These are phyloP conservation scores for Oryza nivara DNA, from an alignment of 176 grass and related monocot genomes.

Conservation along the genomic window DNA sequence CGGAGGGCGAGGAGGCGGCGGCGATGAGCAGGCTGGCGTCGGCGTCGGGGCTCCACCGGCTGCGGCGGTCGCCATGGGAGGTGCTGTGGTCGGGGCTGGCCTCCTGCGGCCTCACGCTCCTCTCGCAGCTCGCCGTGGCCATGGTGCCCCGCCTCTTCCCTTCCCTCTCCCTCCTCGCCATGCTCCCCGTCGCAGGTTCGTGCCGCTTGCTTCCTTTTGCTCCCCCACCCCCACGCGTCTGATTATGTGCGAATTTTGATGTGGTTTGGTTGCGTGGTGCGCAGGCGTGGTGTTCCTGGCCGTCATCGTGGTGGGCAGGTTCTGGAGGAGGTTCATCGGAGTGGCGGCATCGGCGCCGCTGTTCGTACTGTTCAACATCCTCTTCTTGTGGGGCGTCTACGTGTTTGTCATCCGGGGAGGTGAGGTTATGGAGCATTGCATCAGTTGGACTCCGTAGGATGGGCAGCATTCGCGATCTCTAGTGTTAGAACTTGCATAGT, in stretches of 20 bases:
- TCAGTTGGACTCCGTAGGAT: neutral
- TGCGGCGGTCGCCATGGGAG: slow-evolving; percentile 67
- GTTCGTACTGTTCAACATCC: slow-evolving; percentile 95
- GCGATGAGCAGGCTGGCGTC: slow-evolving; percentile 65
- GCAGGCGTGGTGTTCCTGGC: slow-evolving; percentile 73
- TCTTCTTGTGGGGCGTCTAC: slow-evolving; percentile 89
- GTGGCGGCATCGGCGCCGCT: slow-evolving; percentile 69
- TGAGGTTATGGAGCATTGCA: slow-evolving; percentile 35
- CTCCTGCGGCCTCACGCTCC: slow-evolving; percentile 68
- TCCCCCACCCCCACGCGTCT: neutral
- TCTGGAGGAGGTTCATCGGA: slow-evolving; percentile 73
- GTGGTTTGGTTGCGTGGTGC: slow-evolving; percentile 24
- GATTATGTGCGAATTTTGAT: slow-evolving; percentile 1
- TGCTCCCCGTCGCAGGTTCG: slow-evolving; percentile 86
- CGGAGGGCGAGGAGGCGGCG: slow-evolving; percentile 11
- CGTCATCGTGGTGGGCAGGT: slow-evolving; percentile 69
- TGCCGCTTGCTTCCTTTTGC: neutral
- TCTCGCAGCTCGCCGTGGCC: slow-evolving; percentile 83
- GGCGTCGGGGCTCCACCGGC: slow-evolving; percentile 60
- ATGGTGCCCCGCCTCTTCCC: slow-evolving; percentile 78
- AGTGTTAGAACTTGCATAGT: neutral
- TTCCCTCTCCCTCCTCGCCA: slow-evolving; percentile 72
- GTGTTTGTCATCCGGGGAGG: slow-evolving; percentile 69
- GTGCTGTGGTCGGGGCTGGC: slow-evolving; percentile 64
- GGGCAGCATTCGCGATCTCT: neutral